Base-by-base conservation (phyloP, 768 basidiomycete species). In the Leccinum variicolor region DNA sequence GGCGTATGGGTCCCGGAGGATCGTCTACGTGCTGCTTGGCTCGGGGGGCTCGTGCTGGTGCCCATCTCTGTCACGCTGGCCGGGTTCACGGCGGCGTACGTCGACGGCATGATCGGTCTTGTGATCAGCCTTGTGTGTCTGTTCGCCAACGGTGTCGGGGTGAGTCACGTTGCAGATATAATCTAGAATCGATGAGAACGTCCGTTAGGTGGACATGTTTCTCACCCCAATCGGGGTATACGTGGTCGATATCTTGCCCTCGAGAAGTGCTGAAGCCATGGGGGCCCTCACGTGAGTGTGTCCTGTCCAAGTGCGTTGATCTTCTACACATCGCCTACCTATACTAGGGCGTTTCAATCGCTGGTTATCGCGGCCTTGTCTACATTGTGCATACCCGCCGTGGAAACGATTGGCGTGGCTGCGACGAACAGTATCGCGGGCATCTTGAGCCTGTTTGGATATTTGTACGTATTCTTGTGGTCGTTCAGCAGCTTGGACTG, bases 1-100 rank as follows among this genome's bases (percentile, higher is more conserved):
- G 86, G 85, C 1, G 62, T 74, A 2, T 87, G 84, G 85, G 79
- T 82, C 45, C 87, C 87, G 0, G 87, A 90, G 67, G 89, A 87
- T 60, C 81, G 87, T 6, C 76, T 89, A 23, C 77, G 83, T 1
- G 84, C 78, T 2, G 72, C 80, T 2, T 66, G 83, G 33, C 62
- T 76, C 6, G 81, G 82, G 13, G 76, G 76, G 6, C 69, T 77
- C 0, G 28, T 81, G n/a, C 71, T 87, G 28, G 73, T 80, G 4
- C 89, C 87, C 0, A 26, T 84, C 0, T 81, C 85, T 1, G 67
- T 84, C 3, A 64, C 83, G 0, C 51, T 71, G 0, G 76, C 75
- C 1, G 86, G 86, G 0, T 59, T 87, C 3, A 65, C 79, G 19
- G 83, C 78, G 14, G 63, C 75, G 41, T 86, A 77, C 64, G 71